These are phyloP conservation scores for Astrothelium subdiscretum DNA, from an alignment of 495 filamentous ascomycete species.

Conservation along the genomic window DNA sequence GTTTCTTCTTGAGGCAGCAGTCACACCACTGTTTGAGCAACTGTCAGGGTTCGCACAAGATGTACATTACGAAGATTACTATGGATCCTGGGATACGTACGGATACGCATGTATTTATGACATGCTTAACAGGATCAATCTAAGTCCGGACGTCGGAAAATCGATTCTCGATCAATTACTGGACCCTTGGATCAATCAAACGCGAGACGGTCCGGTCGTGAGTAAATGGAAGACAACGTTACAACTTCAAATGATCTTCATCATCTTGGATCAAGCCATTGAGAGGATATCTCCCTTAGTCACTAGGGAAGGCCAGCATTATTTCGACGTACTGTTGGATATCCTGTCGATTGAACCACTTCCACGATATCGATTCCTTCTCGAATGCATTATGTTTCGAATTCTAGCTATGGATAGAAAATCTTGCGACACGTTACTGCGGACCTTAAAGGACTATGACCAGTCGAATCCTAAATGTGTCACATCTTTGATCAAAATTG, in stretches of 20 bases:
- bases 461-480: slow-evolving; percentile 30
- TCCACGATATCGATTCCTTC: slow-evolving; percentile 34
- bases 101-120: slow-evolving; percentile 35
- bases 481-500: slow-evolving; percentile 32
- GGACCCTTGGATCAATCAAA: slow-evolving; percentile 30
- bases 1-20: slow-evolving; percentile 27
- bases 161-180: slow-evolving; percentile 26
- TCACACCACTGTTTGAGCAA: slow-evolving; percentile 16
- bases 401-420: slow-evolving; percentile 22
- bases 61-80: slow-evolving; percentile 29
- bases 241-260: slow-evolving; percentile 35
- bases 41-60: slow-evolving; percentile 2
- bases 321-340: slow-evolving; percentile 20
- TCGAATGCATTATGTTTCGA: slow-evolving; percentile 35
- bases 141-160: slow-evolving; percentile 13
- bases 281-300: slow-evolving; percentile 1
- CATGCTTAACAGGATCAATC: slow-evolving; percentile 28
- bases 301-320: slow-evolving; percentile 5
- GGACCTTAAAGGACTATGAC: slow-evolving; percentile 18
- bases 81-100: slow-evolving; percentile 25
- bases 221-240: slow-evolving; percentile 34
- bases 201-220: slow-evolving; percentile 26
- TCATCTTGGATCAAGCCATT: slow-evolving; percentile 21
- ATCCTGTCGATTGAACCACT: slow-evolving; percentile 32
- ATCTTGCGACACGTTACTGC: slow-evolving; percentile 10